Evolutionary conservation across 768 basidiomycete species (phyloP).

Genomic region (Kwoniella sp.): DNA sequence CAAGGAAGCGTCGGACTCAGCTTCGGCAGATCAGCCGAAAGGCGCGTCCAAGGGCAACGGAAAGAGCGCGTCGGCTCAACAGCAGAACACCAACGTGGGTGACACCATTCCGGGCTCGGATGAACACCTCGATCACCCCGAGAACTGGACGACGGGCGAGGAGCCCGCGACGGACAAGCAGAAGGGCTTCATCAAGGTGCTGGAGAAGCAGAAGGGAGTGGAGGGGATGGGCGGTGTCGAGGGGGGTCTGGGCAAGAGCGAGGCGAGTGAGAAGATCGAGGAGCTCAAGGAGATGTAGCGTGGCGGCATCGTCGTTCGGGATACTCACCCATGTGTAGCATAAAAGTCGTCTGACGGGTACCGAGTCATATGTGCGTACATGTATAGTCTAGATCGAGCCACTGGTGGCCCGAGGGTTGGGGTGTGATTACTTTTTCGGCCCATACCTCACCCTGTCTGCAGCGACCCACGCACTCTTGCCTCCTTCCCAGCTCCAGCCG

Average conservation of each 20-base stretch:
- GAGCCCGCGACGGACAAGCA: slow-evolving; percentile 50
- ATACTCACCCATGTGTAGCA: too few species aligned
- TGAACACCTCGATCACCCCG: slow-evolving; percentile 46
- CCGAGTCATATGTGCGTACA: too few species aligned
- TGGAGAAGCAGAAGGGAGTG: slow-evolving; percentile 47
- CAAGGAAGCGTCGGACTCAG: too few species aligned
- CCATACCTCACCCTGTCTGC: slow-evolving; percentile 44
- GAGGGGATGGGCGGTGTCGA: slow-evolving; percentile 14
- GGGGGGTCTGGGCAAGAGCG: slow-evolving; percentile 38
- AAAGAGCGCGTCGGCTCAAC: neutral
- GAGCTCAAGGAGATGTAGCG: slow-evolving; percentile 35
- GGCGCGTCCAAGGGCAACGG: neutral
- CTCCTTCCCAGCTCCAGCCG: slow-evolving; percentile 50
- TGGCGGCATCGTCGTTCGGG: too few species aligned
- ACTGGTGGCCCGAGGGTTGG: too few species aligned
- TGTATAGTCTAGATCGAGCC: too few species aligned
- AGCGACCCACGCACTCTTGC: slow-evolving; percentile 45
- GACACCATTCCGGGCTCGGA: slow-evolving; percentile 25
- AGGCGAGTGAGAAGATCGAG: slow-evolving; percentile 48
- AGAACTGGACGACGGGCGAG: slow-evolving; percentile 48
- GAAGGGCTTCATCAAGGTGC: slow-evolving; percentile 45
- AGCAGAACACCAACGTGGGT: neutral
- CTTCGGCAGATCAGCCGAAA: too few species aligned
- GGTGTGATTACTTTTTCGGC: neutral
- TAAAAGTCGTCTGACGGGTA: too few species aligned